Base-by-base conservation (phyloP, 2,329 filamentous ascomycete genomes). In the Penicillium verrucosum region DNA sequence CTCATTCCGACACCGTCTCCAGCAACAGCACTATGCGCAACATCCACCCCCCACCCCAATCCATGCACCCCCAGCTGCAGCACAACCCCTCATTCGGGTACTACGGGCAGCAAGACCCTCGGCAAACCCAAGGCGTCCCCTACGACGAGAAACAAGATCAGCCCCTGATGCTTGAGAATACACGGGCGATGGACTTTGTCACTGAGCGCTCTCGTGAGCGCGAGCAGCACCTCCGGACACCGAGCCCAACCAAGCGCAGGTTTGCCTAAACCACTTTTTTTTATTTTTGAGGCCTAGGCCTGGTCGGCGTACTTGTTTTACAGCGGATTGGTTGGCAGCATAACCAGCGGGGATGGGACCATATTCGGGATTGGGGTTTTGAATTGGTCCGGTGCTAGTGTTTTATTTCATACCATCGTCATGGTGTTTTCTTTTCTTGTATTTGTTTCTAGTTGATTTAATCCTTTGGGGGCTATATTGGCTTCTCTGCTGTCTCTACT, bases 1-100 rank as follows among this genome's bases (percentile, higher is more conserved):
- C 56, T 77, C 82, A 50, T 80, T 85, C 63, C 69, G 70, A 65
- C 74, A 68, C 60, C 69, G 65, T 60, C 69, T 63, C 27, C 69
- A 63, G 47, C 73, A 70, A 47, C 68, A 70, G 29, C 63, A 68
- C 34, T 70, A 69, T 46, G 29, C 60, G 7, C 68, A 63, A 9
- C 55, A 67, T 2, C 52, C 65, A 65, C 21, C 66, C 66, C 60
- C 16, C 56, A 55, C 18, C 66, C 68, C 36, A 62, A 64, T 44
- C 62, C 61, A 32, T 60, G 61, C 30, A 63, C 64, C 57, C 62
- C 44, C 63, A 69, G 2, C 65, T 69, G 30, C 67, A 71, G 11
- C 65, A 68, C 21, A 59, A 66, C 10, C 58, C 68, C n/a, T 59
- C 59, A 4, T 68, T 67, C 46, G 65, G 68, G 23, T 70, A 69